Base-by-base conservation (phyloP, 257 asterid species). In the Solanum dulcamara region DNA sequence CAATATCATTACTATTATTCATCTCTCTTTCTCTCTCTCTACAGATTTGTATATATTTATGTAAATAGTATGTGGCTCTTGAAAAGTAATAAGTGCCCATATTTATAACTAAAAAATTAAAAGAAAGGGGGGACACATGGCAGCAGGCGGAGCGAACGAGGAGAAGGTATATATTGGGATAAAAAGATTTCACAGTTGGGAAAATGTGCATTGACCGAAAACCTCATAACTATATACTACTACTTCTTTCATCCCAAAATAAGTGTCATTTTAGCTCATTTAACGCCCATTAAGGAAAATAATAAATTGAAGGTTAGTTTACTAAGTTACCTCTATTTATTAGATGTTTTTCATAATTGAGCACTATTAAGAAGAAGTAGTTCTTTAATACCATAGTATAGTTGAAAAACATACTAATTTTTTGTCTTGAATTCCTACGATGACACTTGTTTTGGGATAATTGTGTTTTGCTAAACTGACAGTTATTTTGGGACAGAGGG, bases 131-230 rank as follows among this genome's bases (percentile, higher is more conserved):
- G 62, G 12, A 59, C 93, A 89, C 93, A 93, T 92, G 94, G 92
- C 92, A n/a, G 8, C 30, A 10, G 12, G 93, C 92, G 93, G 89
- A 62, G 92, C 46, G 91, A 92, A 92, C 92, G 90, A 92, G 93
- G 88, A 89, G 86, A 89, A 84, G 66, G 81, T 87, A 92, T 92
- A 90, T 93, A 93, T 89, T 88, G 91, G 90, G 87, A 90, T 67
- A 86, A 89, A 90, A 68, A 84, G 85, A 59, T 71, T 88, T 71
- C 92, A 83, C 88, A 85, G 90, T 89, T 89, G 93, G 91, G 85
- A 90, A 89, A 88, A 89, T 53, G 84, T 82, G 83, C 85, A 91
- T 88, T 91, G 88, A 92, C 93, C 90, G 88, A 22, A 75, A 35
- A 28, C 26, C 10, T 5, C 53, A 24, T 24, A 10, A 60, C 18